Conservation (phyloP, 2,329 filamentous ascomycete species). For the Arthroderma uncinatum region DNA sequence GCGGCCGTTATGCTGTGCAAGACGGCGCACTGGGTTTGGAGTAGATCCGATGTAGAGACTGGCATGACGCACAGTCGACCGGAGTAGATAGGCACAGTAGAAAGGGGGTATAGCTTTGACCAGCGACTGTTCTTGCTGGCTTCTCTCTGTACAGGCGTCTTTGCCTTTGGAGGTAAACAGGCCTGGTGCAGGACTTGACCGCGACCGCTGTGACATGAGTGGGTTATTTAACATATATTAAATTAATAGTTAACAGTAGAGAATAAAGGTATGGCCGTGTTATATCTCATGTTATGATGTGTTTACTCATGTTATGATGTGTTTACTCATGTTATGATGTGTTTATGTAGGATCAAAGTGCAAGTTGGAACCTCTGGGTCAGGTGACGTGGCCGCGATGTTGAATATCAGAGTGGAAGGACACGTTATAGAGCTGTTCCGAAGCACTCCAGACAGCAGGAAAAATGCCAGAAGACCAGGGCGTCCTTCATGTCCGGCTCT, state of each 20-base stretch:
- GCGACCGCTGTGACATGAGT: not conserved
- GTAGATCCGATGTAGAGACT: conserved; percentile 82
- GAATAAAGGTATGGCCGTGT: not conserved
- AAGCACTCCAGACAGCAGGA: not conserved
- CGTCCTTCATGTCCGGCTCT: not conserved
- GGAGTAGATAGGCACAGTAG: conserved; percentile 86
- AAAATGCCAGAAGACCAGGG: not conserved
- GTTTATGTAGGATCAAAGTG: not conserved
- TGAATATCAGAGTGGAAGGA: not conserved
- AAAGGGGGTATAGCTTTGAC: conserved; percentile 63
- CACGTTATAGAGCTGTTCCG: not conserved
- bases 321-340: not conserved
- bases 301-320: not conserved
- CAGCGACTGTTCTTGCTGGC: not conserved
- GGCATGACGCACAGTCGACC: conserved; percentile 62
- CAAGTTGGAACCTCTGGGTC: not conserved
- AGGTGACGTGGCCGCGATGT: not conserved
- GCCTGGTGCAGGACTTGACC: not conserved
- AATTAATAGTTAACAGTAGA: not conserved
- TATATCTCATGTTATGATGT: not conserved
- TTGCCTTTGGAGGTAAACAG: not conserved
- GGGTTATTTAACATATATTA: not conserved
- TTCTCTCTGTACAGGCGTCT: no score
- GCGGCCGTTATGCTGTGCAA: conserved; percentile 85
- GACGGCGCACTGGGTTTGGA: conserved; percentile 69